These are phyloP conservation scores for Alliaria petiolata DNA, from an alignment of 345 rosid species.

Conservation along the genomic window DNA sequence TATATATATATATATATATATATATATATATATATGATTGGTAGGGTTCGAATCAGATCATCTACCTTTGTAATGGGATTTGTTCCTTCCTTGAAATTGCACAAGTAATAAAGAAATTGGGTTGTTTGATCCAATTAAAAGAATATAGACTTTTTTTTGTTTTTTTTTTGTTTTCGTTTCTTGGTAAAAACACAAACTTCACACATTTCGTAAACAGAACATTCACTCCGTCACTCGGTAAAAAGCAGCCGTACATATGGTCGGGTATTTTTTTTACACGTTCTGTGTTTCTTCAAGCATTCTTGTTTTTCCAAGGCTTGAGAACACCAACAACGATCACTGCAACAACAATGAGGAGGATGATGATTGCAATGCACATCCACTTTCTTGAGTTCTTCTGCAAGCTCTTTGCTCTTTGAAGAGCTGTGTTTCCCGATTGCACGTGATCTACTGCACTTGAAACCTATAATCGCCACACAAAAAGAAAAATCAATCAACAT, in stretches of 20 bases:
- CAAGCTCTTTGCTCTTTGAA: conserved; percentile 69
- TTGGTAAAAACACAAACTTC: neutral
- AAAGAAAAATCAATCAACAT: neutral
- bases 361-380: conserved; percentile 87
- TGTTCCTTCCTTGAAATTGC: neutral
- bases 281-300: conserved; percentile 32
- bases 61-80: no score
- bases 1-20: no score
- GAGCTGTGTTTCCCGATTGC: conserved; percentile 80
- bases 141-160: conserved; percentile 11
- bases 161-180: neutral
- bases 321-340: conserved; percentile 69
- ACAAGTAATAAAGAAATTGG: conserved; percentile 6
- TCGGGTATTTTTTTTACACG: neutral
- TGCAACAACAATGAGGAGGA: conserved; percentile 70
- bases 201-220: conserved; percentile 22
- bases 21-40: no score
- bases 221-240: neutral
- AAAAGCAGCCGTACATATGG: conserved; percentile 2
- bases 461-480: conserved; percentile 39
- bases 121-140: conserved; percentile 19
- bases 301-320: conserved; percentile 80
- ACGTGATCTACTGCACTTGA: conserved; percentile 92
- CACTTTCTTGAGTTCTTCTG: conserved; percentile 88
- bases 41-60: no score